Conservation (phyloP, 371 early-diverging fungal genomes). For the Mortierella sp. region DNA sequence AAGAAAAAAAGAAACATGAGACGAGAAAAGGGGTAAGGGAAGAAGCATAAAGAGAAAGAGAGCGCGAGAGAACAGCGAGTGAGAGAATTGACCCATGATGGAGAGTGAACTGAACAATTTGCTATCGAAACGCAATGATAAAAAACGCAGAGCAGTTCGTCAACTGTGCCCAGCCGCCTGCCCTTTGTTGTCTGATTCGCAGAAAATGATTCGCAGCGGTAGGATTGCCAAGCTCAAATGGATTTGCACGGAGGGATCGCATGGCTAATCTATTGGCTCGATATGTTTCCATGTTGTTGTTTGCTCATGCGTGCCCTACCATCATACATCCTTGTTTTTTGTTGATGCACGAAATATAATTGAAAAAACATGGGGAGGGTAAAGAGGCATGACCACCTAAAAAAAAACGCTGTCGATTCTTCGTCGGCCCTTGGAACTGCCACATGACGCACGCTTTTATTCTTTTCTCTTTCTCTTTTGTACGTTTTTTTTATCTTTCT, state of each 20-base stretch:
- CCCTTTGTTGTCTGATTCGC: neutral
- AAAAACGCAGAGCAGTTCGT: neutral
- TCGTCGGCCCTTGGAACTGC: neutral
- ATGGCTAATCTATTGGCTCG: conserved; percentile 13
- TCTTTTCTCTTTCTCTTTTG: neutral
- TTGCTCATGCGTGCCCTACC: neutral
- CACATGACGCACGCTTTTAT: conserved; percentile 6
- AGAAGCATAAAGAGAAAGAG: neutral
- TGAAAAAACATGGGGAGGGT: neutral
- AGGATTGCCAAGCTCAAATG: conserved; percentile 7
- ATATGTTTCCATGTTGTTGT: neutral
- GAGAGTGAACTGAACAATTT: neutral
- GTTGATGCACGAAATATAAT: neutral
- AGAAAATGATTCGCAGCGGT: conserved; percentile 10
- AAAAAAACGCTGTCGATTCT: conserved; percentile 10
- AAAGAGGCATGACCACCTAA: conserved; percentile 3
- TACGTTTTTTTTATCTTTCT: conserved; percentile 5
- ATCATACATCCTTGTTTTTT: neutral
- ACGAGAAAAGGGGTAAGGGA: neutral
- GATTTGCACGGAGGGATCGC: conserved; percentile 5
- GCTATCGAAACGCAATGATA: conserved; percentile 2
- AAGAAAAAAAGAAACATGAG: neutral
- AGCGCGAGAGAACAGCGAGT: neutral
- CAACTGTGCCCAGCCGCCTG: neutral
- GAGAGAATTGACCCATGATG: conserved; percentile 1